Evolutionary conservation across 805 yeast species (phyloP).

Genomic region (Wickerhamiella spandovensis): DNA sequence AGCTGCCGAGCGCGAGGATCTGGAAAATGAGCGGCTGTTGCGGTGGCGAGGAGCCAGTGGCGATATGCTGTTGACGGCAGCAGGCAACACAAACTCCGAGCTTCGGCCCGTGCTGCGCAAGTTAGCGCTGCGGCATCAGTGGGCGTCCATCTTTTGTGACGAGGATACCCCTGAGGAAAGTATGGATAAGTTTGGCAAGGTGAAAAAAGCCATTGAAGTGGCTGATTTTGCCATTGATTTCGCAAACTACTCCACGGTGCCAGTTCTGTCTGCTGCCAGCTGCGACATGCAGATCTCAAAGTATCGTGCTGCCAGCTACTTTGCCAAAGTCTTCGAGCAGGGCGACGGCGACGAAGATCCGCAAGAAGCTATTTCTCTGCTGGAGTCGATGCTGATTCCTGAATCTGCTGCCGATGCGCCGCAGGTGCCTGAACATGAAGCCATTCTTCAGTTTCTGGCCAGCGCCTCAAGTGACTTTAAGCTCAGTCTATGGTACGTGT

Average conservation of each 20-base stretch:
- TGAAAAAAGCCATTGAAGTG: constrained; percentile 9
- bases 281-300: constrained; percentile 56
- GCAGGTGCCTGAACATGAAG: constrained; percentile 27
- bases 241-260: constrained; percentile 48
- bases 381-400: constrained; percentile 27
- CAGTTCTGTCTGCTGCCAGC: constrained; percentile 36
- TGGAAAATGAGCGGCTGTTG: constrained; percentile 4
- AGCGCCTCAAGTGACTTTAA: constrained; percentile 53
- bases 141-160: constrained; percentile 35
- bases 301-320: constrained; percentile 52
- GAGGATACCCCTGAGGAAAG: constrained; percentile 30
- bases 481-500: constrained; percentile 61
- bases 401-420: constrained; percentile 11
- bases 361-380: constrained; percentile 8
- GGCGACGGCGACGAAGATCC: constrained; percentile 8
- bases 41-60: constrained; percentile 1
- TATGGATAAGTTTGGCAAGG: constrained; percentile 17
- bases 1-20: constrained; percentile 23
- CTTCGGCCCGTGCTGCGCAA: not conserved
- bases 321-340: constrained; percentile 35
- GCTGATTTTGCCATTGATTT: constrained; percentile 28
- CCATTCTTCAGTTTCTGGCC: constrained; percentile 49
- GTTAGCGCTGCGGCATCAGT: constrained; percentile 27
- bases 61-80: not conserved
- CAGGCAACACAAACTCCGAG: not conserved